Conservation (phyloP, 768 basidiomycete genomes). For the Auricularia cornea region DNA sequence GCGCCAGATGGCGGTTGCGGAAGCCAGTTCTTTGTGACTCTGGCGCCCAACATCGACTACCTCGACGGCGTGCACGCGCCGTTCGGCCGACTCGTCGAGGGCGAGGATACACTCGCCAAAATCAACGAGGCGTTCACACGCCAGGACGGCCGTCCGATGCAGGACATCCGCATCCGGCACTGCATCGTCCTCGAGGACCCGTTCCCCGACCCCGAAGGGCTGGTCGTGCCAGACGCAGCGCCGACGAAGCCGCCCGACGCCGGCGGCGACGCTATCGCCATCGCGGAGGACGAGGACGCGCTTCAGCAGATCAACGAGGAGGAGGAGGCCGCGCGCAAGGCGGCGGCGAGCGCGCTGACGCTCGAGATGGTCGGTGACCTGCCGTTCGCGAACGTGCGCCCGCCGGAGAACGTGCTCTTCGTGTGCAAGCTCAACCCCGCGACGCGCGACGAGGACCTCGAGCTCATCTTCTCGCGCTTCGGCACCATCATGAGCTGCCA, state of each 20-base stretch:
- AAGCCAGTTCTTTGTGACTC: constrained; percentile 94
- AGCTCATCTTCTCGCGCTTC: constrained; percentile 94
- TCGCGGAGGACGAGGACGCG: constrained; percentile 92
- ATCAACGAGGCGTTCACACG: constrained; percentile 89
- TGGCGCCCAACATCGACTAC: constrained; percentile 86
- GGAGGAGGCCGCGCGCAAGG: constrained; percentile 79
- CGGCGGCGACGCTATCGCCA: constrained; percentile 55
- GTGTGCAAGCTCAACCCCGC: constrained; percentile 98
- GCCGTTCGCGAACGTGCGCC: constrained; percentile 95
- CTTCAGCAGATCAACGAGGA: constrained; percentile 76
- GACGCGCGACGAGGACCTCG: constrained; percentile 91
- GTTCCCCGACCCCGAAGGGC: constrained; percentile 76
- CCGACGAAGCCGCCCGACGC: constrained; percentile 79
- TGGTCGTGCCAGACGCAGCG: constrained; percentile 62
- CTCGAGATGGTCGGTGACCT: constrained; percentile 99
- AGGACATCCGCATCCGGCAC: constrained; percentile 91
- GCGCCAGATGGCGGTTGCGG: constrained; percentile 87
- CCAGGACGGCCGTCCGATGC: constrained; percentile 80
- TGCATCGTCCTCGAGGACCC: constrained; percentile 97
- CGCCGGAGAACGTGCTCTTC: constrained; percentile 96
- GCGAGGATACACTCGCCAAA: constrained; percentile 83
- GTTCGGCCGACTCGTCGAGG: constrained; percentile 94
- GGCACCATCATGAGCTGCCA: constrained; percentile 96
- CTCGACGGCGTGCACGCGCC: constrained; percentile 91
- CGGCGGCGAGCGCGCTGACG: constrained; percentile 87